Evolutionary conservation across 148 eudicot species (phyloP).

Genomic region (Fagopyrum tataricum): DNA sequence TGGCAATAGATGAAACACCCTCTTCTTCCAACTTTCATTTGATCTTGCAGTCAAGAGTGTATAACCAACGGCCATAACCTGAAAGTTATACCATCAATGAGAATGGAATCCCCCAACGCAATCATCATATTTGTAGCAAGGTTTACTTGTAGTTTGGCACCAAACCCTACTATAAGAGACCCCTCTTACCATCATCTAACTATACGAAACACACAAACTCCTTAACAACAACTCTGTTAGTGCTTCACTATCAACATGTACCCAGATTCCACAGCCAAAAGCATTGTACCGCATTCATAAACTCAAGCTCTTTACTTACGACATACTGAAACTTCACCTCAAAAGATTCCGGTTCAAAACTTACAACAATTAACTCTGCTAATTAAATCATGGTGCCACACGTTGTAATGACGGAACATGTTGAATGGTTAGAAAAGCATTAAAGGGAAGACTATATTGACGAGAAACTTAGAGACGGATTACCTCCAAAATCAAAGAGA

Average conservation of each 20-base stretch:
- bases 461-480: neutral
- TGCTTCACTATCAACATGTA: neutral
- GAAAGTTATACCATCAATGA: conserved; percentile 14
- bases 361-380: neutral
- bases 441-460: no score
- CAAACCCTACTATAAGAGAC: neutral
- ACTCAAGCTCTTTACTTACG: neutral
- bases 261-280: neutral
- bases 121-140: neutral
- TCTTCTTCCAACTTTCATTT: conserved; percentile 63
- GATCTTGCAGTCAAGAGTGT: conserved; percentile 79
- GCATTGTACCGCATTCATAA: neutral
- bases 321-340: neutral
- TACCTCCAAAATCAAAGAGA: conserved; percentile 69
- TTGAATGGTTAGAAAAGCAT: neutral
- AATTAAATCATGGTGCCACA: neutral
- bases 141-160: neutral
- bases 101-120: neutral
- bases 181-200: neutral
- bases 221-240: neutral
- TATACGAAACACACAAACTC: neutral
- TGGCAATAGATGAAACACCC: conserved; percentile 79
- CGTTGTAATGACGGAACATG: neutral
- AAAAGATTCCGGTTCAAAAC: neutral
- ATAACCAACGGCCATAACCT: conserved; percentile 80